Base-by-base conservation (phyloP, 2,329 filamentous ascomycete species). In the Parasarocladium wereldwijsianum region DNA sequence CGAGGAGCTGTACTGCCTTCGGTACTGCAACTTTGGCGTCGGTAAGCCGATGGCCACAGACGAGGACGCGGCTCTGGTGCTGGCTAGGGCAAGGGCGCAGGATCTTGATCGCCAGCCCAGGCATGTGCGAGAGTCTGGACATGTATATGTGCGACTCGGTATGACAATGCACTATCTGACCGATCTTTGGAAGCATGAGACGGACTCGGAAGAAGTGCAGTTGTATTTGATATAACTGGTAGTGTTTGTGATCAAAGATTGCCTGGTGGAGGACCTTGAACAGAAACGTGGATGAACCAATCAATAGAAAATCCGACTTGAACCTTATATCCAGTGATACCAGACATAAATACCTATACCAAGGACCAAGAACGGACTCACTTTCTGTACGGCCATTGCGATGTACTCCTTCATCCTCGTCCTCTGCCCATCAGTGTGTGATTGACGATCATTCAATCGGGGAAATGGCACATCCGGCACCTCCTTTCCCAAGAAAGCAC, bases 401-500 rank as follows among this genome's bases (percentile, higher is more conserved):
- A n/a, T n/a, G n/a, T n/a, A n/a, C n/a, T n/a, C n/a, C n/a, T n/a
- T n/a, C n/a, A n/a, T n/a, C n/a, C n/a, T n/a, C n/a, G n/a, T n/a
- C n/a, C n/a, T n/a, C n/a, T n/a, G n/a, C n/a, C n/a, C n/a, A n/a
- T n/a, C n/a, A n/a, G n/a, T n/a, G n/a, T n/a, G n/a, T n/a, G n/a
- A n/a, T n/a, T n/a, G n/a, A n/a, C n/a, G n/a, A 29, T 29, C 5
- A 10, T 55, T 54, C 1, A 49, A 38, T 33, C 40, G 40, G 0
- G 50, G 51, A 21, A 54, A 55, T 21, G 42, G 37, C 2, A 34
- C 36, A 4, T 43, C 40, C 0, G 54, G 55, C 9, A 50, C 35
- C 1, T 42, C 36, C 24, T 48, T 50, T 0, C 29, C 52, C 10
- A 58, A 31, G 26, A 58, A 56, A 16, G 42, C 34, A 29, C 53